A percentile compares a stretch with the other conserved stretches of the same genome.
Conservation (phyloP, 768 basidiomycete species). For the Lactifluus pinguis region DNA sequence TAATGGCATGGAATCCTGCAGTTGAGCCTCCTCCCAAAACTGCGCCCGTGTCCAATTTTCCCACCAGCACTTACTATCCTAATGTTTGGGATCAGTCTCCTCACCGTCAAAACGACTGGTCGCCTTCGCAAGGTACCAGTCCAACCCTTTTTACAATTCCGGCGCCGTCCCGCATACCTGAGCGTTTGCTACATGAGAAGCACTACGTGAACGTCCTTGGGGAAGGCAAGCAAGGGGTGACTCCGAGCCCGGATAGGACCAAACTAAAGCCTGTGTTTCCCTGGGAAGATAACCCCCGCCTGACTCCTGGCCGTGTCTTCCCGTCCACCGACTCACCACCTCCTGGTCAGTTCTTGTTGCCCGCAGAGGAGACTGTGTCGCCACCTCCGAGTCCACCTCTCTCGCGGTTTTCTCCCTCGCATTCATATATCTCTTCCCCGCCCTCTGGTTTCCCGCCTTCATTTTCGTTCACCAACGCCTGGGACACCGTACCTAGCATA, state of each 20-base stretch:
- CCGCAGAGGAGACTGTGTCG: neutral
- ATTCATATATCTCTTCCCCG: conserved; percentile 26
- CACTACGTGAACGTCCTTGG: conserved; percentile 59
- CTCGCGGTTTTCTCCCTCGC: conserved; percentile 9
- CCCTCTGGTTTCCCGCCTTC: conserved; percentile 43
- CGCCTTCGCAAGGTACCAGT: conserved; percentile 15
- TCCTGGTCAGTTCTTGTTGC: conserved; percentile 17
- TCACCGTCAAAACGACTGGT: conserved; percentile 31
- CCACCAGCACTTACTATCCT: conserved; percentile 68
- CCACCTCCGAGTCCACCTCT: conserved; percentile 22
- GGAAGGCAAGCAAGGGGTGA: conserved; percentile 35
- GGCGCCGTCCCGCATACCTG: conserved; percentile 53
- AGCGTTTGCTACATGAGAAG: conserved; percentile 56
- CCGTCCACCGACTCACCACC: conserved; percentile 27
- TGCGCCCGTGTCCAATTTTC: conserved; percentile 49
- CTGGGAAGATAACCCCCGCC: conserved; percentile 81
- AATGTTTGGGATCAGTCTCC: conserved; percentile 78
- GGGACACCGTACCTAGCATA: conserved; percentile 78
- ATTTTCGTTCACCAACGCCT: conserved; percentile 68
- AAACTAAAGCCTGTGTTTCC: conserved; percentile 82
- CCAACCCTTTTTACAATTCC: conserved; percentile 53
- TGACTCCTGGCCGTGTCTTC: conserved; percentile 61
- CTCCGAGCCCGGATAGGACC: conserved; percentile 52
- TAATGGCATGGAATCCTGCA: conserved; percentile 74
- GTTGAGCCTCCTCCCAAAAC: conserved; percentile 68